phyloP scores from a whole-genome alignment of 2,329 filamentous ascomycete genomes.

The Microdochium nivale region DNA sequence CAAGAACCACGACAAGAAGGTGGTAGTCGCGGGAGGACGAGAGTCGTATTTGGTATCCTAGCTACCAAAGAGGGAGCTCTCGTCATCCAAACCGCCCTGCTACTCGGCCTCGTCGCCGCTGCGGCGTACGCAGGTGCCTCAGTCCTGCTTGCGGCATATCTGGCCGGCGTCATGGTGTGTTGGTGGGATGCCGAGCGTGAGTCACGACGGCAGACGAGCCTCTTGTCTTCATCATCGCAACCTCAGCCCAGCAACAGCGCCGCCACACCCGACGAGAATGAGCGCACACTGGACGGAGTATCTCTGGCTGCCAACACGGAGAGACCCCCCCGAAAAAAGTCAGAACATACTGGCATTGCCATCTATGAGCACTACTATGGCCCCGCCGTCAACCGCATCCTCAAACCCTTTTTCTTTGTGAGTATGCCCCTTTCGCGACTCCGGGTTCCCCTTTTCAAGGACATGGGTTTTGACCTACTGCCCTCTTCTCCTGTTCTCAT shows the following conservation, averaged over 20 bases:
- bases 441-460: no score
- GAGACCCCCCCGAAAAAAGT: not conserved
- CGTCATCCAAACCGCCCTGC: constrained; percentile 35
- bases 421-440: no score
- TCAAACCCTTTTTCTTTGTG: constrained; percentile 69
- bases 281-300: no score
- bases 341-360: constrained; percentile 3
- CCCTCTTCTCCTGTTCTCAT: no score
- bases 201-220: not conserved
- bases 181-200: constrained; percentile 44
- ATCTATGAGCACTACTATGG: constrained; percentile 32
- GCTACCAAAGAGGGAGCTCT: constrained; percentile 26
- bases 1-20: not conserved
- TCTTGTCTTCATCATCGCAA: no score
- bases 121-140: constrained; percentile 55
- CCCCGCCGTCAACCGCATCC: constrained; percentile 33
- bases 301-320: no score
- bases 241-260: no score
- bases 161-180: constrained; percentile 48
- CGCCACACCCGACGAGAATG: no score
- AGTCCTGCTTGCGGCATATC: constrained; percentile 53
- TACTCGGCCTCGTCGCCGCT: constrained; percentile 39
- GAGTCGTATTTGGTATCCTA: constrained; percentile 13
- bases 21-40: not conserved
- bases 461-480: no score